phyloP scores from a whole-genome alignment of 2,329 filamentous ascomycete genomes.

The Alternaria consortialis region DNA sequence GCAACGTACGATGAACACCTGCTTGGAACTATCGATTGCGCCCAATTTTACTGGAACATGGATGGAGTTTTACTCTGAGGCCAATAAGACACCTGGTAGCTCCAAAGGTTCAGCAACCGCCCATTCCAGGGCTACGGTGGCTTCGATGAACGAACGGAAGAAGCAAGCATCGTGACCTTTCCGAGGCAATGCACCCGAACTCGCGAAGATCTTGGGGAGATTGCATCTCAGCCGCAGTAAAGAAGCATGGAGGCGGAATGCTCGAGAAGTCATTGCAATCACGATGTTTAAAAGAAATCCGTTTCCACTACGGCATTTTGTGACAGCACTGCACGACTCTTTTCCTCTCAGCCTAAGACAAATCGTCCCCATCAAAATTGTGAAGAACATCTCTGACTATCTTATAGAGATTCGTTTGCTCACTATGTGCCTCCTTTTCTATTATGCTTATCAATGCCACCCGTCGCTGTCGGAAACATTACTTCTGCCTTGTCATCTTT shows the following conservation, averaged over 20 bases:
- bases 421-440: slow-evolving; percentile 29
- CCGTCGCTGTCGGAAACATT: slow-evolving; percentile 25
- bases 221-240: not conserved
- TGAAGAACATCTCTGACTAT: not conserved
- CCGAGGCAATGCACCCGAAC: not conserved
- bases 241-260: not conserved
- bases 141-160: not conserved
- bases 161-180: not conserved
- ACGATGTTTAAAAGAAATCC: not conserved
- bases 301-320: not conserved
- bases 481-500: slow-evolving; percentile 27
- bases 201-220: slow-evolving; percentile 4
- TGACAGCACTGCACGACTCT: not conserved
- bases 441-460: slow-evolving; percentile 28
- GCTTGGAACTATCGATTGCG: not conserved
- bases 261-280: not conserved
- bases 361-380: not conserved
- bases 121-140: not conserved
- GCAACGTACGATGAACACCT: not conserved
- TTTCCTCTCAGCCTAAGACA: not conserved
- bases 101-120: not conserved
- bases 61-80: not conserved
- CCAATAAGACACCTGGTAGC: not conserved
- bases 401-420: not conserved
- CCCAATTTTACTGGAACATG: not conserved